These are phyloP conservation scores for Esteya vermicola DNA, from an alignment of 2,329 filamentous ascomycete species.

Conservation along the genomic window DNA sequence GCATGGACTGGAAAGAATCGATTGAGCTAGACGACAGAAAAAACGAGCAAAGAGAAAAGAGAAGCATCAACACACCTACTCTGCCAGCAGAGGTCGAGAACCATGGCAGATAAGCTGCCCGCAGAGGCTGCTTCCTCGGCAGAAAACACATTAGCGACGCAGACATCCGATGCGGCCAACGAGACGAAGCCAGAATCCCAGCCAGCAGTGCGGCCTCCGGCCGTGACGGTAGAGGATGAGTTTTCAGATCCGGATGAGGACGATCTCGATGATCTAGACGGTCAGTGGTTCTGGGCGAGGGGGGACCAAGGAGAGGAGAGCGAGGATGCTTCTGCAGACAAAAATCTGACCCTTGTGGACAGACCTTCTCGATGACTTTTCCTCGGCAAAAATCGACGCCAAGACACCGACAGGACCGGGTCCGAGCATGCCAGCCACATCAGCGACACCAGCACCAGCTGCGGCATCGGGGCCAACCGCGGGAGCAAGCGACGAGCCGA, in stretches of 20 bases:
- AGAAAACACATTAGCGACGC: neutral
- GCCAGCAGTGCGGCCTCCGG: conserved; percentile 7
- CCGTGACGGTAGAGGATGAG: conserved; percentile 29
- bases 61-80: neutral
- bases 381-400: conserved; percentile 42
- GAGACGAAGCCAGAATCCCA: neutral
- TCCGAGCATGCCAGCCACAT: neutral
- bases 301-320: neutral
- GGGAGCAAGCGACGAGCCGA: conserved; percentile 14
- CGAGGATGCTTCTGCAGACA: neutral
- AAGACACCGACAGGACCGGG: conserved; percentile 19
- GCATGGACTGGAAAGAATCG: too few relatives aligned
- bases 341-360: neutral
- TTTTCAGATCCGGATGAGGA: conserved; percentile 86
- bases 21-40: neutral
- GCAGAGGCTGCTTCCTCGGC: neutral
- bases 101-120: neutral
- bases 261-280: conserved; percentile 82
- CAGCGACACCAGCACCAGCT: conserved; percentile 10
- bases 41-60: neutral
- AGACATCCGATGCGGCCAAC: too few relatives aligned
- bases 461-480: conserved; percentile 5
- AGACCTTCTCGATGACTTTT: conserved; percentile 93
- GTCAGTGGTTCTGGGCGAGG: conserved; percentile 27
- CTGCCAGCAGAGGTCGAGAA: too few relatives aligned